Conservation (phyloP, 208 protist species). For the Leishmania mexicana region DNA sequence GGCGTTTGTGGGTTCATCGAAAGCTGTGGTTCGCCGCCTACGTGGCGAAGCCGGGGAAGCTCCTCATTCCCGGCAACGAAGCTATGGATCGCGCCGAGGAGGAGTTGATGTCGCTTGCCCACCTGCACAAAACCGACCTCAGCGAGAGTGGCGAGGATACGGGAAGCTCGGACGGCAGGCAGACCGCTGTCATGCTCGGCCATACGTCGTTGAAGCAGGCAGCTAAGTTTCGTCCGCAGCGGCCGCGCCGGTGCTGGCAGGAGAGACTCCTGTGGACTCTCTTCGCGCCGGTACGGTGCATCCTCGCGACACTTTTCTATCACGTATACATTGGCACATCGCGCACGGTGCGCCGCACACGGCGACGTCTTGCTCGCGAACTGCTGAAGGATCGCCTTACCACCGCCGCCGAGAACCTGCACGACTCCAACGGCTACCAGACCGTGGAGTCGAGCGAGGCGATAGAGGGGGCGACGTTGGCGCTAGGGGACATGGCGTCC, state of each 20-base stretch:
- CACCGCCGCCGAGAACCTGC: constrained; percentile 22
- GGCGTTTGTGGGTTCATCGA: constrained; percentile 65
- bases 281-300: constrained; percentile 35
- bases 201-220: constrained; percentile 44
- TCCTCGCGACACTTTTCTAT: constrained; percentile 47
- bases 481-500: constrained; percentile 37
- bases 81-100: constrained; percentile 45
- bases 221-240: constrained; percentile 44
- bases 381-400: constrained; percentile 51
- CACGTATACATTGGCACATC: constrained; percentile 52
- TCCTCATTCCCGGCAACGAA: constrained; percentile 51
- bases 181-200: constrained; percentile 52
- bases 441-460: constrained; percentile 32
- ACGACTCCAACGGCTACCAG: constrained; percentile 25
- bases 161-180: constrained; percentile 51
- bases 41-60: constrained; percentile 39
- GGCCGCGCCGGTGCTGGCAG: constrained; percentile 33
- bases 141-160: constrained; percentile 38
- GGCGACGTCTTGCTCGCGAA: constrained; percentile 42
- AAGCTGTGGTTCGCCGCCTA: constrained; percentile 42
- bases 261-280: constrained; percentile 39
- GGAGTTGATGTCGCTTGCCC: constrained; percentile 24
- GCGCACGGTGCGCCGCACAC: constrained; percentile 42
- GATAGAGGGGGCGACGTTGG: constrained; percentile 34
- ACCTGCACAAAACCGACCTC: constrained; percentile 21